A percentile compares a stretch with the other conserved stretches of the same genome.
Evolutionary conservation across 129 eudicot genomes (phyloP).

Genomic region (Artemisia annua): DNA sequence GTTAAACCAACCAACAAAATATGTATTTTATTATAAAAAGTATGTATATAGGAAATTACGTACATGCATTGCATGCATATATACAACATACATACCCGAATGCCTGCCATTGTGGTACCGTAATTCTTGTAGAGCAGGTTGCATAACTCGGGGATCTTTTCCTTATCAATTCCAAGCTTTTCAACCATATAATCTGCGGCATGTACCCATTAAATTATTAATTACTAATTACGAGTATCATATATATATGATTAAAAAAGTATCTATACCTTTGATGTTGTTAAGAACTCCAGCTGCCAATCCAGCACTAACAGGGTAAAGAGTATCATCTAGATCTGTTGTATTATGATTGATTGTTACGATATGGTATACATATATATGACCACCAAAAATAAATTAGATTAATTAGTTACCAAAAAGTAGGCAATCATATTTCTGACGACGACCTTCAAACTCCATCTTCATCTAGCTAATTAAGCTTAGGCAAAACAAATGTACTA

Average conservation of each 20-base stretch:
- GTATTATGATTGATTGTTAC: background rate
- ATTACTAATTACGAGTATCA: too few species aligned
- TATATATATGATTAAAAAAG: background rate
- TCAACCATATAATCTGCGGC: slow-evolving; percentile 85
- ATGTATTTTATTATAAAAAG: too few species aligned
- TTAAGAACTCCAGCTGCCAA: slow-evolving; percentile 58
- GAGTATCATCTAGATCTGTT: slow-evolving; percentile 89
- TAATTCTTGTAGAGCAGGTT: slow-evolving; percentile 78
- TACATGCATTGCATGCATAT: too few species aligned
- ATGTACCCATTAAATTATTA: background rate
- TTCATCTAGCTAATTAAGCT: slow-evolving; percentile 23
- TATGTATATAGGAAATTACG: too few species aligned
- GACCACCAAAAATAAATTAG: too few species aligned
- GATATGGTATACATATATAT: too few species aligned
- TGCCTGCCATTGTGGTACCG: slow-evolving; percentile 97
- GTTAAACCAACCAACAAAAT: background rate
- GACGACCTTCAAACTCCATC: slow-evolving; percentile 67
- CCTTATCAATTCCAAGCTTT: slow-evolving; percentile 72
- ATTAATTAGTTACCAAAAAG: slow-evolving; percentile 55
- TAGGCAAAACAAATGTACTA: too few species aligned
- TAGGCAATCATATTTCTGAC: slow-evolving; percentile 81
- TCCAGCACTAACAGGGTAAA: slow-evolving; percentile 84
- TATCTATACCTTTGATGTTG: slow-evolving; percentile 69
- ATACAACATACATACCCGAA: slow-evolving; percentile 55
- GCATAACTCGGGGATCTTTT: slow-evolving; percentile 59